Percentiles rank a stretch among this genome's conserved stretches.
phyloP scores from a whole-genome alignment of 164 flowering plant genomes.

The Cinnamomum micranthum region DNA sequence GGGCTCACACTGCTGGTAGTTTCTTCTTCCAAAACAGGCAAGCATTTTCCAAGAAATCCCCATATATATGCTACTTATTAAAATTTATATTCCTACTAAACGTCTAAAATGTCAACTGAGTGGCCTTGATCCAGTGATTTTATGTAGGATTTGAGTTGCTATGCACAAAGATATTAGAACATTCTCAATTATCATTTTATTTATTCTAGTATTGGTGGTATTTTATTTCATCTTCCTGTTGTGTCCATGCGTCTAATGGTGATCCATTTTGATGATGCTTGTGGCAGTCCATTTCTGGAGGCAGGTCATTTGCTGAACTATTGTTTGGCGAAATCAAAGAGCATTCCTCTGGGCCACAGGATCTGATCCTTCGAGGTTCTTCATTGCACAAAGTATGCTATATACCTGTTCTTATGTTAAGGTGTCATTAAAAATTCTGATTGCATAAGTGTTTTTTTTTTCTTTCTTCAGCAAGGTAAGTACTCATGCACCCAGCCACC shows the following conservation, averaged over 20 bases:
- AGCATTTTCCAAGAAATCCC: too few species aligned
- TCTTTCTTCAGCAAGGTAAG: too few species aligned
- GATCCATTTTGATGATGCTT: constrained; percentile 11
- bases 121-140: background rate
- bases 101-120: background rate
- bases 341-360: constrained; percentile 28
- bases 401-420: background rate
- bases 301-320: constrained; percentile 85
- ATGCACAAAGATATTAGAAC: background rate
- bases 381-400: constrained; percentile 74
- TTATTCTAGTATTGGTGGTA: background rate
- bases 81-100: background rate
- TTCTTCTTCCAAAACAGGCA: too few species aligned
- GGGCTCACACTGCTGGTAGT: too few species aligned
- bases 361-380: constrained; percentile 54
- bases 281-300: constrained; percentile 89
- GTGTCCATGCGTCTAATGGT: background rate
- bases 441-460: too few species aligned
- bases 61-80: too few species aligned
- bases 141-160: background rate
- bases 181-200: background rate
- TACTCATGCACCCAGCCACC: too few species aligned
- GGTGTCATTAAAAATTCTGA: background rate
- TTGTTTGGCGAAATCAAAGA: constrained; percentile 54
- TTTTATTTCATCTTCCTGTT: background rate